phyloP scores from a whole-genome alignment of 2,329 filamentous ascomycete species.

The Fusarium sororula region DNA sequence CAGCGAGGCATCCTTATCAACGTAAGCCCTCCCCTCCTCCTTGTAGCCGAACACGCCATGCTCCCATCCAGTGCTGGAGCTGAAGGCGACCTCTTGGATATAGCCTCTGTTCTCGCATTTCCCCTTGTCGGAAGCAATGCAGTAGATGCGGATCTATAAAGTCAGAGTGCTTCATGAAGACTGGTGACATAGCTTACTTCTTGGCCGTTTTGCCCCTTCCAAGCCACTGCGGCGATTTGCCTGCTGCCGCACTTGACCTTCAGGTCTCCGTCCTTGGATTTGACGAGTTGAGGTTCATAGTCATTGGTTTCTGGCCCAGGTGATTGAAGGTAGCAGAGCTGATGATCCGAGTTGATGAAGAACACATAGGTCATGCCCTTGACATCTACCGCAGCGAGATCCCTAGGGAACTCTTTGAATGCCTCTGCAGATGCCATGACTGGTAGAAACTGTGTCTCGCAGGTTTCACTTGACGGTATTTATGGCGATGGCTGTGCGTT shows the following conservation, averaged over 20 bases:
- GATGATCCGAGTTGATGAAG: not conserved
- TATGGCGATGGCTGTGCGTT: rapidly evolving
- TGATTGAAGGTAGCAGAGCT: not conserved
- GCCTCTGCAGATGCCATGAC: not conserved
- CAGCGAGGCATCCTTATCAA: not conserved
- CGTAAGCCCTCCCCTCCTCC: not conserved
- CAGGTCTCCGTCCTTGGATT: not conserved
- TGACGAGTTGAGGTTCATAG: not conserved
- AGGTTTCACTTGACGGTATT: not conserved
- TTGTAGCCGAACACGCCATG: not conserved
- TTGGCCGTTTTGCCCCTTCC: not conserved
- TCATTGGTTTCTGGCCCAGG: not conserved
- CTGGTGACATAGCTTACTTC: not conserved
- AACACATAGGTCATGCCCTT: not conserved
- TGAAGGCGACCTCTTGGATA: not conserved
- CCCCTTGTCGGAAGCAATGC: not conserved
- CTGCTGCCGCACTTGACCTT: not conserved
- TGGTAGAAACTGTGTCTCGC: not conserved
- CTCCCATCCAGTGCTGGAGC: not conserved
- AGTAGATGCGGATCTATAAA: not conserved
- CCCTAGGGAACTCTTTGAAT: not conserved
- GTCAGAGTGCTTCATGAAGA: not conserved
- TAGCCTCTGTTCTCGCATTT: not conserved
- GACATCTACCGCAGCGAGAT: not conserved
- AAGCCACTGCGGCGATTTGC: not conserved